A percentile compares a stretch with the other conserved stretches of the same genome.
These are phyloP conservation scores for Russula virescens DNA, from an alignment of 768 basidiomycete genomes.

Conservation along the genomic window DNA sequence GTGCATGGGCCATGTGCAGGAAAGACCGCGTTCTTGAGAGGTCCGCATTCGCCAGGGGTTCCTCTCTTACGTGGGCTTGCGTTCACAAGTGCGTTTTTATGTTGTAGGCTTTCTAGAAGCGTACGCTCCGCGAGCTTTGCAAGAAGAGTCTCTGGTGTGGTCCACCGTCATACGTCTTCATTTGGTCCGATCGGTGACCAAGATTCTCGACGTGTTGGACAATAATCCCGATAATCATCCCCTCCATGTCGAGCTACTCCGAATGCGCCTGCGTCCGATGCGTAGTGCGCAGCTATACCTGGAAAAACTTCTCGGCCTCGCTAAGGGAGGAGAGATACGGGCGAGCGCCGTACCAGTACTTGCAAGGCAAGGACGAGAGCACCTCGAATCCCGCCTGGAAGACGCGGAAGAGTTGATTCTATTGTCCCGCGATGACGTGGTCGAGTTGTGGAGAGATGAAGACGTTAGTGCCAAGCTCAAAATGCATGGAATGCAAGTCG, in stretches of 20 bases:
- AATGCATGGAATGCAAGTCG: conserved; percentile 44
- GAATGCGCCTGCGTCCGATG: conserved; percentile 21
- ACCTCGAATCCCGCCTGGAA: conserved; percentile 30
- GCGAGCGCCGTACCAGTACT: conserved; percentile 25
- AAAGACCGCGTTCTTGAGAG: neutral
- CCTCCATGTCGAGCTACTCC: neutral
- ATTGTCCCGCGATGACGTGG: conserved; percentile 59
- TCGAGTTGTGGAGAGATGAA: conserved; percentile 58
- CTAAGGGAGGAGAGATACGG: conserved; percentile 1
- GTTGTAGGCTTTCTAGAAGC: neutral
- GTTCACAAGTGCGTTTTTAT: neutral
- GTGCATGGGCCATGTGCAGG: neutral
- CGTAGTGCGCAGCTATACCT: conserved; percentile 31
- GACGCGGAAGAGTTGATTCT: conserved; percentile 52
- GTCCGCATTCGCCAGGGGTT: neutral
- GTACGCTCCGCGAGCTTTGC: conserved; percentile 35
- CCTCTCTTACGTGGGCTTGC: neutral
- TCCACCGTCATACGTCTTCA: conserved; percentile 65
- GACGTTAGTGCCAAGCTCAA: conserved; percentile 54
- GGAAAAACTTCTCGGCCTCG: neutral
- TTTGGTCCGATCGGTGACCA: conserved; percentile 37
- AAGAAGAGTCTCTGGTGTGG: conserved; percentile 66
- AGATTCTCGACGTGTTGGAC: conserved; percentile 36
- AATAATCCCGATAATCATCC: conserved; percentile 25
- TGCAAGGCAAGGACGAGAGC: neutral